Base-by-base conservation (phyloP, 768 basidiomycete species). In the Termitomyces sp. region DNA sequence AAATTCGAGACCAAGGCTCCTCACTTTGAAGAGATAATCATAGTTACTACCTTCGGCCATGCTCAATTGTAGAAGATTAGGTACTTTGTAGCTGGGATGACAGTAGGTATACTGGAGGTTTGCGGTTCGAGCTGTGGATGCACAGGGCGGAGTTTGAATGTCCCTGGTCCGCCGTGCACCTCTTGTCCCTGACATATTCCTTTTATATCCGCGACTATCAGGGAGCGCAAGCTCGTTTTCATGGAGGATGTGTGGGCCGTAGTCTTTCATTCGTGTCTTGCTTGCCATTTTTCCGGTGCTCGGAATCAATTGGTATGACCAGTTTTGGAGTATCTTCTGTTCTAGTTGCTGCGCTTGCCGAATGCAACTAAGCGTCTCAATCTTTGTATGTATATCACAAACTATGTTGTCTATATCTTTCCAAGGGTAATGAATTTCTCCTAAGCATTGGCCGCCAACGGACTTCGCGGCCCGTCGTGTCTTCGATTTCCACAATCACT, bases 1-100 rank as follows among this genome's bases (percentile, higher is more conserved):
- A 12, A 38, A n/a, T 35, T 15, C 35, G 5, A 12, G 42, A n/a
- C 49, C 30, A 28, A 19, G 40, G 48, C 31, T 12, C 69, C 75
- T 33, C 51, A 95, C 96, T 84, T 99, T 98, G 87, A 98, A 98
- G 64, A 99, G 87, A 79, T 89, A 98, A 72, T 98, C 96, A 77
- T 97, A 98, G 82, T 94, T 94, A 78, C 86, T 91, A 65, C 85
- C 87, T 80, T 96, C 94, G 56, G 91, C 72, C 94, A 97, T 97
- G 63, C 60, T 67, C 35, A 45, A 38, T 54, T 51, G 61, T 60
- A 58, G 53, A 51, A 44, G 52, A 38, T 50, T 60, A 35, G 59
- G 57, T 54, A 56, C 31, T 45, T 62, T 60, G 62, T 63, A 62
- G 60, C 50, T 59, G 61, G 57, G 62, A 60, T 66, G 67, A 57